phyloP scores from a whole-genome alignment of 352 stramenopile species.

The Thraustochytrium sp. region DNA sequence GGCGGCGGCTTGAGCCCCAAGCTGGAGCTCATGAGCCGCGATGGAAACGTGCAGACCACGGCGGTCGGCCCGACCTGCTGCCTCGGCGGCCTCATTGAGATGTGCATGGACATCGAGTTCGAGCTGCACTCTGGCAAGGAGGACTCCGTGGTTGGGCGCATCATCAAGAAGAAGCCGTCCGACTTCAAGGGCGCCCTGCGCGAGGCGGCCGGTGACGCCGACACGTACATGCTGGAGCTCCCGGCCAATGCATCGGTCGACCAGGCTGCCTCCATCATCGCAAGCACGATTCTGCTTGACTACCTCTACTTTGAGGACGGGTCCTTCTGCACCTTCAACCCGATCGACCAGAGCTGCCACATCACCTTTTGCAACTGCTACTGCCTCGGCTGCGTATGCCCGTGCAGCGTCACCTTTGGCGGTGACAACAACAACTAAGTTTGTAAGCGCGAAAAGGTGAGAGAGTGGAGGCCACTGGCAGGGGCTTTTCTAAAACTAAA shows the following conservation, averaged over 20 bases:
- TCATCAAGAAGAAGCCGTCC: constrained; percentile 16
- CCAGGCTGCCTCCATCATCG: constrained; percentile 2
- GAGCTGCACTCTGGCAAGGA: not conserved
- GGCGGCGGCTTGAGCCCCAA: constrained; percentile 15
- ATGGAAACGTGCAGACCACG: not conserved
- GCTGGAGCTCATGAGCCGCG: constrained; percentile 30
- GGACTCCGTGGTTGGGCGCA: not conserved
- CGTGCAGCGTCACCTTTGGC: constrained; percentile 22
- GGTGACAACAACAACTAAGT: not conserved
- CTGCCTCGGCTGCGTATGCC: constrained; percentile 31
- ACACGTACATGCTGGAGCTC: constrained; percentile 16
- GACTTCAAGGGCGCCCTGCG: not conserved
- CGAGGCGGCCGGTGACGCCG: not conserved
- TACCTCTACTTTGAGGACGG: constrained; percentile 40
- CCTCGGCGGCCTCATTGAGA: constrained; percentile 33
- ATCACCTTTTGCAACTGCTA: constrained; percentile 42
- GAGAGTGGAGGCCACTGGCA: too few relatives aligned
- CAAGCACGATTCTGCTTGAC: constrained; percentile 31
- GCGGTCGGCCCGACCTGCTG: not conserved
- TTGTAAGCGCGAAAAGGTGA: too few relatives aligned
- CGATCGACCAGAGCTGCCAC: not conserved
- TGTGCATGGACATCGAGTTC: constrained; percentile 41
- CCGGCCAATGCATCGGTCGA: not conserved
- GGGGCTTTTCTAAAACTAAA: too few relatives aligned
- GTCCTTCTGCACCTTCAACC: not conserved